Evolutionary conservation across 345 rosid genomes (phyloP).

Genomic region (Aegle marmelos): DNA sequence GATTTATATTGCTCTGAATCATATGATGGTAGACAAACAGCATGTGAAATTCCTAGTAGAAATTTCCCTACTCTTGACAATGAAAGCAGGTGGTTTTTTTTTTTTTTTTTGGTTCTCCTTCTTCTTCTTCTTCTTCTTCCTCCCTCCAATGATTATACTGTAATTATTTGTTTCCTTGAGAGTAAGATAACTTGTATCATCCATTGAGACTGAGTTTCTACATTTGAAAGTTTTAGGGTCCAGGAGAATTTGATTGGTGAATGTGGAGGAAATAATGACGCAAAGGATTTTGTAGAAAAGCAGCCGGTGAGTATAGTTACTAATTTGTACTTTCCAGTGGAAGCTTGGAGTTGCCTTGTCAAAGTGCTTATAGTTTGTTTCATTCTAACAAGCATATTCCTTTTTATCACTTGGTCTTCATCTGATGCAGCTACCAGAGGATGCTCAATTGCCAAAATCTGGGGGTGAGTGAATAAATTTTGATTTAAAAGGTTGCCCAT

Average conservation of each 20-base stretch:
- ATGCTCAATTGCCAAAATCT: constrained; percentile 27
- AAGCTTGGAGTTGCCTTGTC: background rate
- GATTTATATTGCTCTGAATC: constrained; percentile 34
- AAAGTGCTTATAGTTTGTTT: background rate
- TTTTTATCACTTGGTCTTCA: background rate
- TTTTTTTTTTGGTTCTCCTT: no score
- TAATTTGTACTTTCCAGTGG: background rate
- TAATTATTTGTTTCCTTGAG: background rate
- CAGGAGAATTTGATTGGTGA: constrained; percentile 35
- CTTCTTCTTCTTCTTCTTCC: no score
- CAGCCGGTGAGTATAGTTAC: constrained; percentile 34
- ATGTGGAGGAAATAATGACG: constrained; percentile 25
- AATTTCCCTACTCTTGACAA: constrained; percentile 32
- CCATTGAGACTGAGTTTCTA: constrained; percentile 2
- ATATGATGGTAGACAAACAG: constrained; percentile 38
- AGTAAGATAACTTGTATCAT: constrained; percentile 2
- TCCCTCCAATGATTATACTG: background rate
- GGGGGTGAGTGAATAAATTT: constrained; percentile 36
- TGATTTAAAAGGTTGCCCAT: background rate
- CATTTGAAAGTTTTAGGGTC: constrained; percentile 30
- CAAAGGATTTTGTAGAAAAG: constrained; percentile 30
- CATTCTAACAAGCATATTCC: constrained; percentile 10
- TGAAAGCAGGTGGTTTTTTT: constrained; percentile 51
- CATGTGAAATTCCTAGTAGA: constrained; percentile 41
- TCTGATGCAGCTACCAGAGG: constrained; percentile 37